A percentile compares a stretch with the other conserved stretches of the same genome.
phyloP scores from a whole-genome alignment of 2,329 filamentous ascomycete species.

The Apiospora rasikravindrae region DNA sequence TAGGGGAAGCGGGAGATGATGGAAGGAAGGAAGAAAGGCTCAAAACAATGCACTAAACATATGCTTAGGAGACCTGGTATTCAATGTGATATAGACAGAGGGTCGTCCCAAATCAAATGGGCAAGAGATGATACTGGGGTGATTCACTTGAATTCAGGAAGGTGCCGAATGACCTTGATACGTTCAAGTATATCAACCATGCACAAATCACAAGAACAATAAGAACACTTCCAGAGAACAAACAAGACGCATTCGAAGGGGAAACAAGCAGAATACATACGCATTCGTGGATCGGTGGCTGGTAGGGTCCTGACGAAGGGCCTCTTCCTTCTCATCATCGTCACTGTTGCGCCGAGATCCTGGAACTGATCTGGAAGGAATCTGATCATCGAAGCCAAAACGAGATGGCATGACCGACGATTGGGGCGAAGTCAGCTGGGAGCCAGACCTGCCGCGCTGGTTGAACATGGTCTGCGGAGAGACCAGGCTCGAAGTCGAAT shows the following conservation, averaged over 20 bases:
- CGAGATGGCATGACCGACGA: slow-evolving; percentile 48
- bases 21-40: slow-evolving; percentile 10
- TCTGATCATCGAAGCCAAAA: slow-evolving; percentile 65
- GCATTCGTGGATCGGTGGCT: slow-evolving; percentile 76
- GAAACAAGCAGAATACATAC: slow-evolving; percentile 63
- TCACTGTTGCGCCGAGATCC: slow-evolving; percentile 89
- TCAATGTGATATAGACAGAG: background rate
- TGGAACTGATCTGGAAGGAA: slow-evolving; percentile 85
- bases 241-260: slow-evolving; percentile 19
- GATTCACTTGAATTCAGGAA: background rate
- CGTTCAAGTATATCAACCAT: background rate
- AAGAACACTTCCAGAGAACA: background rate
- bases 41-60: slow-evolving; percentile 16
- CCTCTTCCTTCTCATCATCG: slow-evolving; percentile 83
- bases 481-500: slow-evolving; percentile 86
- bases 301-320: slow-evolving; percentile 70
- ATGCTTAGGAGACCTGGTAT: background rate
- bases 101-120: background rate
- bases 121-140: background rate
- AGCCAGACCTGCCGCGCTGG: slow-evolving; percentile 76
- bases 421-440: slow-evolving; percentile 80
- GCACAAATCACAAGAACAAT: background rate
- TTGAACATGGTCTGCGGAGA: slow-evolving; percentile 79
- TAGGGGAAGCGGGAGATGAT: background rate
- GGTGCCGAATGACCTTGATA: background rate